A percentile compares a stretch with the other conserved stretches of the same genome.
These are phyloP conservation scores for Begonia loranthoides DNA, from an alignment of 306 rosid genomes.

Conservation along the genomic window DNA sequence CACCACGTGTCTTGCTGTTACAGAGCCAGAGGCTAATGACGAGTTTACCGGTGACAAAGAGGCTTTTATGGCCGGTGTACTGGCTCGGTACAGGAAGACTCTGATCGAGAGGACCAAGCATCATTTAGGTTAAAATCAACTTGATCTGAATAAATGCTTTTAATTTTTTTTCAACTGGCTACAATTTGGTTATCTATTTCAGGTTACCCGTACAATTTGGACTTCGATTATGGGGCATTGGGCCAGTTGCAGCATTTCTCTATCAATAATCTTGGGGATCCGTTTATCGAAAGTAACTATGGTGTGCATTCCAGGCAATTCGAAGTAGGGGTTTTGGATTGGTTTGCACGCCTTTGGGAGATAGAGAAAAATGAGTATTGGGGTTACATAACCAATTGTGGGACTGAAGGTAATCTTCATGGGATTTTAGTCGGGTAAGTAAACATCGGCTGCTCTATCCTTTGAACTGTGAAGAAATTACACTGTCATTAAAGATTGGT, in stretches of 20 bases:
- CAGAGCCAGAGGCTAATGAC: constrained; percentile 67
- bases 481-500: background rate
- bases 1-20: constrained; percentile 43
- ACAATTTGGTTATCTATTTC: constrained; percentile 3
- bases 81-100: constrained; percentile 49
- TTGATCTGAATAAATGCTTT: constrained; percentile 1
- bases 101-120: constrained; percentile 54
- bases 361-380: constrained; percentile 81
- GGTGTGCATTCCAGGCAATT: constrained; percentile 91
- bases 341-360: constrained; percentile 98
- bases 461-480: background rate
- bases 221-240: constrained; percentile 88
- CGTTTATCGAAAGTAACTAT: constrained; percentile 88
- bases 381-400: constrained; percentile 99
- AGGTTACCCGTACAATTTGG: constrained; percentile 91
- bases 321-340: constrained; percentile 92
- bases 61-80: constrained; percentile 70
- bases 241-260: constrained; percentile 87
- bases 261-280: constrained; percentile 93
- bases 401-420: constrained; percentile 97
- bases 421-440: constrained; percentile 68
- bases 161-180: constrained; percentile 2
- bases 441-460: background rate
- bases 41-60: constrained; percentile 72
- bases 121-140: constrained; percentile 41